Percentiles rank a stretch among this genome's conserved stretches.
Evolutionary conservation across 768 basidiomycete species (phyloP).

Genomic region (Kwoniella dejecticola): DNA sequence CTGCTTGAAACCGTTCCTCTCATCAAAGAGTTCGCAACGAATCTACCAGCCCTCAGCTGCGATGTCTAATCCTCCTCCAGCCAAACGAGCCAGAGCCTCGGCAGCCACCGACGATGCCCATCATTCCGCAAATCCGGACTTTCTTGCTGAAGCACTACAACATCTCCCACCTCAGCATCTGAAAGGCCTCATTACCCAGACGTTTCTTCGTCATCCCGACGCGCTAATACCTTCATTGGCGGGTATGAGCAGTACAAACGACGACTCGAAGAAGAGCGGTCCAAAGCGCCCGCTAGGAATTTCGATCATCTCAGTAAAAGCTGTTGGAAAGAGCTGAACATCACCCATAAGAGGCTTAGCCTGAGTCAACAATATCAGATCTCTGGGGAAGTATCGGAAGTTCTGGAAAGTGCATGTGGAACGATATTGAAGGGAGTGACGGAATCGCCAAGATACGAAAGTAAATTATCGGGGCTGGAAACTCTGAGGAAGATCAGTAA

Average conservation of each 20-base stretch:
- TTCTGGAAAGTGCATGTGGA: background rate
- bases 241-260: background rate
- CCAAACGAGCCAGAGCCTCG: background rate
- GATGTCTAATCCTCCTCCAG: no score
- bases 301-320: slow-evolving; percentile 18
- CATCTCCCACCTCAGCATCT: background rate
- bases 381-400: background rate
- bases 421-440: background rate
- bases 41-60: no score
- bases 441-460: background rate
- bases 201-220: background rate
- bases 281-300: slow-evolving; percentile 15
- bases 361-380: background rate
- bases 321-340: slow-evolving; percentile 16
- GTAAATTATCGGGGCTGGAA: background rate
- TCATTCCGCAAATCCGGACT: background rate
- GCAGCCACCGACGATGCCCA: no score
- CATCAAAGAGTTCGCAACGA: no score
- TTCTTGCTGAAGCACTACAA: background rate
- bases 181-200: background rate
- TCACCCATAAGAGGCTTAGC: background rate
- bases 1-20: no score
- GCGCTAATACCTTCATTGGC: background rate
- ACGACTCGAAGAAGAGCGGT: background rate
- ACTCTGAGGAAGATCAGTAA: background rate